phyloP scores from a whole-genome alignment of 1,284 basidiomycete species.

The Moniliella sp. region DNA sequence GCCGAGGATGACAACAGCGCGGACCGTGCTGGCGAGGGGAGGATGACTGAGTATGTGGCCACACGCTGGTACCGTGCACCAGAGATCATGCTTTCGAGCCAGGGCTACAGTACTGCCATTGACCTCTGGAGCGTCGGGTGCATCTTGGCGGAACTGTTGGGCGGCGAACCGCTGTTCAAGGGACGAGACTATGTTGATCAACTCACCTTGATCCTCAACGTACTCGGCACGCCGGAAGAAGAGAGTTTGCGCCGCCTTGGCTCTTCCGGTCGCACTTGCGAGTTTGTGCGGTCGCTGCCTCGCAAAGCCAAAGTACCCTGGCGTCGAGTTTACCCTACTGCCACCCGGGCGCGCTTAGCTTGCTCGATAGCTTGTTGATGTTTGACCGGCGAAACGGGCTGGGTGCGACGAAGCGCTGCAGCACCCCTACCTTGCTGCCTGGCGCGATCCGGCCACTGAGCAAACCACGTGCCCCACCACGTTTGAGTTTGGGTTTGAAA shows the following conservation, averaged over 20 bases:
- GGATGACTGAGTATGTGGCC: conserved; percentile 33
- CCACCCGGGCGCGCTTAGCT: conserved; percentile 75
- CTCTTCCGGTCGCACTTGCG: conserved; percentile 61
- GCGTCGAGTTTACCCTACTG: conserved; percentile 68
- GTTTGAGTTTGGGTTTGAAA: conserved; percentile 95
- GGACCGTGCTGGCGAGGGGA: conserved; percentile 24
- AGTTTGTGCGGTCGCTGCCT: conserved; percentile 89
- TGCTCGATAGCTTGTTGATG: conserved; percentile 69
- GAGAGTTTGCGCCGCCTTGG: conserved; percentile 85
- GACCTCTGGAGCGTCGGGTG: conserved; percentile 97
- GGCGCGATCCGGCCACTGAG: conserved; percentile 22
- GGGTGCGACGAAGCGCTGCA: conserved; percentile 82
- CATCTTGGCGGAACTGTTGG: conserved; percentile 83
- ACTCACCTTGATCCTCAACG: conserved; percentile 90
- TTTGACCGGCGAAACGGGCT: conserved; percentile 86
- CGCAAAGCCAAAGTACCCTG: conserved; percentile 86
- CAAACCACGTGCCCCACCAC: conserved; percentile 41
- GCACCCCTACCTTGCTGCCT: conserved; percentile 64
- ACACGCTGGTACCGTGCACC: conserved; percentile 31
- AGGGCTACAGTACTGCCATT: no score
- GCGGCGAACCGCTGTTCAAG: conserved; percentile 93
- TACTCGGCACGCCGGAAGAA: conserved; percentile 85
- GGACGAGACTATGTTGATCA: conserved; percentile 94
- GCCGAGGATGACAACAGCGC: conserved; percentile 27
- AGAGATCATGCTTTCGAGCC: conserved; percentile 29